Evolutionary conservation across 805 yeast species (phyloP).

Genomic region (Cyberlindnera mycetangii): DNA sequence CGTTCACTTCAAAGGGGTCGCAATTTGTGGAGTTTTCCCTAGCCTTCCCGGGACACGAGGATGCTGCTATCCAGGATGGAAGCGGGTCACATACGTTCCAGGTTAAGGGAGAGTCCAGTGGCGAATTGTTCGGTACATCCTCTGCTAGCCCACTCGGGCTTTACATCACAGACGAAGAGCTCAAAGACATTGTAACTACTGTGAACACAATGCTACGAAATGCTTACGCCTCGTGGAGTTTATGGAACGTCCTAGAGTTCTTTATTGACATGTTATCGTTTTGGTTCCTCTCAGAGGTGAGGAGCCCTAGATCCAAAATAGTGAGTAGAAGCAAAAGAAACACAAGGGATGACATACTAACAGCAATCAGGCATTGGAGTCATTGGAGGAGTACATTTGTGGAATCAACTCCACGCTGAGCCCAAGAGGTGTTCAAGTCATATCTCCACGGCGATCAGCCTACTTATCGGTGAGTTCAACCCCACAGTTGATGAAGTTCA

Average conservation of each 20-base stretch:
- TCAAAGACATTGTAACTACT: conserved; percentile 36
- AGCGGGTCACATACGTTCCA: conserved; percentile 5
- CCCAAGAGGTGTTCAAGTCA: conserved; percentile 34
- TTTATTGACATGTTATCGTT: conserved; percentile 37
- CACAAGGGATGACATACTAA: conserved; percentile 3
- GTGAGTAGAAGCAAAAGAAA: background rate
- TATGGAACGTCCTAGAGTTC: conserved; percentile 40
- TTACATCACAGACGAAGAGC: conserved; percentile 38
- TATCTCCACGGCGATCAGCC: conserved; percentile 52
- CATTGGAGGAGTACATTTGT: conserved; percentile 42
- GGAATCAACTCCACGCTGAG: conserved; percentile 30
- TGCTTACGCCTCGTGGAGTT: conserved; percentile 39
- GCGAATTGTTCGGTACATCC: conserved; percentile 46
- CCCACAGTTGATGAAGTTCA: conserved; percentile 24
- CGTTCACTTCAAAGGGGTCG: conserved; percentile 35
- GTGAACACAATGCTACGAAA: conserved; percentile 42
- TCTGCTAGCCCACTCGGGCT: conserved; percentile 50
- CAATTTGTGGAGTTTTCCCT: conserved; percentile 54
- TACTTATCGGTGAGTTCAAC: conserved; percentile 39
- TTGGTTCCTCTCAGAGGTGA: conserved; percentile 32
- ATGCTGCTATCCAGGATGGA: conserved; percentile 49
- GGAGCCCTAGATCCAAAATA: background rate
- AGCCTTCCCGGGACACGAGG: conserved; percentile 56
- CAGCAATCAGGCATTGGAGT: conserved; percentile 31
- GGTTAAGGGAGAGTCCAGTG: conserved; percentile 38